phyloP scores from a whole-genome alignment of 2,329 filamentous ascomycete species.

The Catunica adiposa region DNA sequence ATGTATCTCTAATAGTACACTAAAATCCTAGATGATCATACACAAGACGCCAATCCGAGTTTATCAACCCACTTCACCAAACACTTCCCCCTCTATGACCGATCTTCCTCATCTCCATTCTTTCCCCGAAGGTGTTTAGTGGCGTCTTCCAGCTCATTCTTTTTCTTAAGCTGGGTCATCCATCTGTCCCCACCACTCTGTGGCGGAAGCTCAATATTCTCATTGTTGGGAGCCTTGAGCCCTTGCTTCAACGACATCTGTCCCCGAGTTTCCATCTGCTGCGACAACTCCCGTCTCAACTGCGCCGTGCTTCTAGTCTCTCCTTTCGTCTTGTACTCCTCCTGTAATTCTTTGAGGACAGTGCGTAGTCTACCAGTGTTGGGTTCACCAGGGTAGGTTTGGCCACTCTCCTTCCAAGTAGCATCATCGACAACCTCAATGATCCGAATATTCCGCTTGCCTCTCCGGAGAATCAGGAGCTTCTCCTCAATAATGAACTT shows the following conservation, averaged over 20 bases:
- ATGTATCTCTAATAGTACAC: slow-evolving; percentile 4
- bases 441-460: slow-evolving; percentile 46
- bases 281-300: slow-evolving; percentile 20
- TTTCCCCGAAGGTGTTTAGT: too few relatives aligned
- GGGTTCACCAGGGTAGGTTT: slow-evolving; percentile 37
- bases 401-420: slow-evolving; percentile 32
- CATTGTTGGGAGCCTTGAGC: slow-evolving; percentile 25
- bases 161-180: slow-evolving; percentile 1
- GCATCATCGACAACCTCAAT: slow-evolving; percentile 42
- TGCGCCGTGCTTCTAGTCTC: slow-evolving; percentile 18
- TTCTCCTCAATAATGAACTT: slow-evolving; percentile 44
- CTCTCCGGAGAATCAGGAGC: slow-evolving; percentile 43
- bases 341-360: slow-evolving; percentile 24
- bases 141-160: slow-evolving; percentile 17
- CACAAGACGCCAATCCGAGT: too few relatives aligned
- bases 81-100: not conserved
- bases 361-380: slow-evolving; percentile 31
- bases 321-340: slow-evolving; percentile 21
- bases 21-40: too few relatives aligned
- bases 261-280: slow-evolving; percentile 15
- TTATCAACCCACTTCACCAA: too few relatives aligned
- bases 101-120: slow-evolving; percentile 6
- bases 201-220: slow-evolving; percentile 25
- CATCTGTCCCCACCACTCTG: slow-evolving; percentile 11
- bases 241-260: slow-evolving; percentile 13